phyloP scores from a whole-genome alignment of 2,329 filamentous ascomycete genomes.

The Chrysosporium queenslandicum region DNA sequence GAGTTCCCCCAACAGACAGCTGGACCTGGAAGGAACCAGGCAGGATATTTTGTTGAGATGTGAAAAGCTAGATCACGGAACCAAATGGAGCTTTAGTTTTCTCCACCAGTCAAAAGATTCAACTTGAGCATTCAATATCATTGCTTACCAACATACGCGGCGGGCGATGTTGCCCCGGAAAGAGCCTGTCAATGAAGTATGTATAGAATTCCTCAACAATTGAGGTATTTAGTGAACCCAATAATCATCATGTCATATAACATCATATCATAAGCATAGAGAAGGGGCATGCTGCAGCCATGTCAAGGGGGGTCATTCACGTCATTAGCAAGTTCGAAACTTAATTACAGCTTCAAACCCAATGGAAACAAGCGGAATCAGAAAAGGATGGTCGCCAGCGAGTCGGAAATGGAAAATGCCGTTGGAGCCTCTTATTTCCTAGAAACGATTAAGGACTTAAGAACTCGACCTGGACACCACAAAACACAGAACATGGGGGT shows the following conservation, averaged over 20 bases:
- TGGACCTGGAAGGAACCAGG: not conserved
- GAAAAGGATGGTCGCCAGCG: not conserved
- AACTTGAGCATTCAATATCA: not conserved
- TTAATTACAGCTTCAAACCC: not conserved
- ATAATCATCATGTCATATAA: too few relatives aligned
- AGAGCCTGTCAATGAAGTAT: too few relatives aligned
- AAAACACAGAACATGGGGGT: too few relatives aligned
- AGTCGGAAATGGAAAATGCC: too few relatives aligned
- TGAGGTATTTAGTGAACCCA: too few relatives aligned
- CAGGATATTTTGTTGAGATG: not conserved
- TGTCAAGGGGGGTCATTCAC: not conserved
- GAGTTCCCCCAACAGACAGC: not conserved
- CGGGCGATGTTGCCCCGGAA: not conserved
- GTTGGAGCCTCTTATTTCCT: too few relatives aligned
- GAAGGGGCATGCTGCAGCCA: not conserved
- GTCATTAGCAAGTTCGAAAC: not conserved
- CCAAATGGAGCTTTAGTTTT: not conserved
- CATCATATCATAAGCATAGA: too few relatives aligned
- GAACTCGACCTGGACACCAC: too few relatives aligned
- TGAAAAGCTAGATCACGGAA: not conserved
- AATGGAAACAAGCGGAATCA: not conserved
- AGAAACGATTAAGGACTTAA: too few relatives aligned
- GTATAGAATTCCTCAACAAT: not conserved
- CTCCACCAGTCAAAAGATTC: not conserved
- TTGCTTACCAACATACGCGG: not conserved